A percentile compares a stretch with the other conserved stretches of the same genome.
These are phyloP conservation scores for Neoscytalidium dimidiatum DNA, from an alignment of 2,329 filamentous ascomycete species.

Conservation along the genomic window DNA sequence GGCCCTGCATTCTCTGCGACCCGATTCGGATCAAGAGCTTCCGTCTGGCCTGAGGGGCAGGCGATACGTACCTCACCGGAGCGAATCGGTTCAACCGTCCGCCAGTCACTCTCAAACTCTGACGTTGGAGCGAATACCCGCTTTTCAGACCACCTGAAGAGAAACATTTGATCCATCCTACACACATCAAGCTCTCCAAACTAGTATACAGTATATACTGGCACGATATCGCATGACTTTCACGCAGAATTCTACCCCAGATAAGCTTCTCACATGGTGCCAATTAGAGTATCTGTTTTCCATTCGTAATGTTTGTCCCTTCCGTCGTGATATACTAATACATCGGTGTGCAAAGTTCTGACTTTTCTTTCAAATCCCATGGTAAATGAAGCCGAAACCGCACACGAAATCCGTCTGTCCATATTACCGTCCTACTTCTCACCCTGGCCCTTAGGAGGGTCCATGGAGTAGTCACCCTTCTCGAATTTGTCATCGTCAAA, in stretches of 20 bases:
- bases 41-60: conserved; percentile 7
- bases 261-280: background rate
- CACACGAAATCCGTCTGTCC: no score
- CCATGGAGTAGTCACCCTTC: conserved; percentile 3
- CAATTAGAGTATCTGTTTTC: background rate
- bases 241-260: no score
- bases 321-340: background rate
- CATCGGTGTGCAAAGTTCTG: background rate
- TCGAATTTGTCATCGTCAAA: conserved; percentile 81
- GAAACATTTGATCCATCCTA: no score
- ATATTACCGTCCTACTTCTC: background rate
- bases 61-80: background rate
- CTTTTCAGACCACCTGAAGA: no score
- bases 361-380: background rate
- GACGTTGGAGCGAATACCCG: no score
- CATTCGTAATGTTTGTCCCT: background rate
- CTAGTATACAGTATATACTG: no score
- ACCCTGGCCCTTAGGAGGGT: background rate
- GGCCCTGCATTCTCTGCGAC: conserved; percentile 1
- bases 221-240: no score
- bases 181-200: no score
- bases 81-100: background rate
- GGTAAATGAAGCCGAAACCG: no score
- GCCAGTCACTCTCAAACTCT: no score
- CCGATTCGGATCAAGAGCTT: background rate